Evolutionary conservation across 768 basidiomycete genomes (phyloP).

Genomic region (Leucosporidium creatinivorum): DNA sequence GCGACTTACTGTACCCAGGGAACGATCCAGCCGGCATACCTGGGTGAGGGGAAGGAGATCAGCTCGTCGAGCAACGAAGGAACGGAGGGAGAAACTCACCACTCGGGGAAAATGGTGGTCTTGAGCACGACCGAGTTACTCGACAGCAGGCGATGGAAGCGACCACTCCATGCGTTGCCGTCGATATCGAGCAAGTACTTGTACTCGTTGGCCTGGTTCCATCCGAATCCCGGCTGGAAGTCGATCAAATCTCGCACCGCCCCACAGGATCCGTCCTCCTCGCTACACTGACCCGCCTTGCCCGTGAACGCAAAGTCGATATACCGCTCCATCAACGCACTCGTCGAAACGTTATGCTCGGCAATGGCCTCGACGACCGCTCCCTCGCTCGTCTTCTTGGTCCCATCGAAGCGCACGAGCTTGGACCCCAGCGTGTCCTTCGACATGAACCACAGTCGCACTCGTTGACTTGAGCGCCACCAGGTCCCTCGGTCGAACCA

Average conservation of each 20-base stretch:
- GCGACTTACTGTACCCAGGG: constrained; percentile 59
- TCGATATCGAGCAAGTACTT: constrained; percentile 88
- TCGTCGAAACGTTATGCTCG: constrained; percentile 26
- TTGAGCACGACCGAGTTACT: constrained; percentile 45
- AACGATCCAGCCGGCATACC: constrained; percentile 82
- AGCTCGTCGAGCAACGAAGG: not conserved
- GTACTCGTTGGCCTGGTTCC: constrained; percentile 79
- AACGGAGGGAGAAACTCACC: constrained; percentile 39
- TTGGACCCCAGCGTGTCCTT: constrained; percentile 27
- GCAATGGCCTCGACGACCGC: constrained; percentile 24
- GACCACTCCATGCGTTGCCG: constrained; percentile 50
- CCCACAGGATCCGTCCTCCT: constrained; percentile 55
- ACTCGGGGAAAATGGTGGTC: constrained; percentile 40
- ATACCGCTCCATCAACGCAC: constrained; percentile 60
- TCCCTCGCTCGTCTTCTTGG: not conserved
- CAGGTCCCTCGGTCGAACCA: constrained; percentile 44
- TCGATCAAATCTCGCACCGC: constrained; percentile 39
- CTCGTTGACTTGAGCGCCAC: constrained; percentile 51
- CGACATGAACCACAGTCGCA: constrained; percentile 45
- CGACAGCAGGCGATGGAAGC: constrained; percentile 36
- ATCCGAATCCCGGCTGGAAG: constrained; percentile 69
- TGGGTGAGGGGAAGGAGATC: constrained; percentile 55
- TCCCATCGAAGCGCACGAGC: constrained; percentile 29
- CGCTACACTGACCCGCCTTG: constrained; percentile 62
- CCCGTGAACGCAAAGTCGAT: constrained; percentile 86